A percentile compares a stretch with the other conserved stretches of the same genome.
phyloP scores from a whole-genome alignment of 2,329 filamentous ascomycete genomes.

The Pseudogymnoascus sp. region DNA sequence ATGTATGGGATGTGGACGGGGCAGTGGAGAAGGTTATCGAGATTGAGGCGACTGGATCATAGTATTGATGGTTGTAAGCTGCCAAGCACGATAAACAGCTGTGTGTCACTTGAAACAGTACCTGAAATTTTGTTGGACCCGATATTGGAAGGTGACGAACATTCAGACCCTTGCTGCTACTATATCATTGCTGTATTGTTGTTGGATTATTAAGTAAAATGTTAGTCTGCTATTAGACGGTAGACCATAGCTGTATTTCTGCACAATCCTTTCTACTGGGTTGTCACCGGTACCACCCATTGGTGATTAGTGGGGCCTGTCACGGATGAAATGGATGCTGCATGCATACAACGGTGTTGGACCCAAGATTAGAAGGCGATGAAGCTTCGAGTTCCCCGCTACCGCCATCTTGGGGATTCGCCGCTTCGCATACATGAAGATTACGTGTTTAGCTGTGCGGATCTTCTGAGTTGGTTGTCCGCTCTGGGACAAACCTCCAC shows the following conservation, averaged over 20 bases:
- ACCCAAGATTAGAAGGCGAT: not conserved
- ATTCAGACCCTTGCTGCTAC: no score
- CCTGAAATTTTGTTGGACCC: no score
- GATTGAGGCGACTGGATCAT: not conserved
- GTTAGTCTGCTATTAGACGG: no score
- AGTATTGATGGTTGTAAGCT: no score
- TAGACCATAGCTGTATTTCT: not conserved
- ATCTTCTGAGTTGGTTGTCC: not conserved
- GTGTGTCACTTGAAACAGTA: no score
- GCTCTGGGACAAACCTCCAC: not conserved
- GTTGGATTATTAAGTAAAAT: no score
- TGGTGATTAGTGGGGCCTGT: not conserved
- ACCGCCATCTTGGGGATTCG: not conserved
- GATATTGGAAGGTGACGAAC: no score
- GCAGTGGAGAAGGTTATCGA: constrained; percentile 8
- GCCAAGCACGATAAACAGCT: no score
- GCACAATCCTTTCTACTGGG: not conserved
- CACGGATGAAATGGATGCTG: not conserved
- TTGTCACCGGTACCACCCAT: not conserved
- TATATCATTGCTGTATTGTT: no score
- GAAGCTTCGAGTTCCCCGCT: not conserved
- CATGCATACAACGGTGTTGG: not conserved
- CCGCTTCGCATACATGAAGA: not conserved
- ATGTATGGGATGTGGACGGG: constrained; percentile 5
- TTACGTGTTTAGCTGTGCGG: not conserved